Base-by-base conservation (phyloP, 176 grass and related monocot species). In the Metroxylon sagu region DNA sequence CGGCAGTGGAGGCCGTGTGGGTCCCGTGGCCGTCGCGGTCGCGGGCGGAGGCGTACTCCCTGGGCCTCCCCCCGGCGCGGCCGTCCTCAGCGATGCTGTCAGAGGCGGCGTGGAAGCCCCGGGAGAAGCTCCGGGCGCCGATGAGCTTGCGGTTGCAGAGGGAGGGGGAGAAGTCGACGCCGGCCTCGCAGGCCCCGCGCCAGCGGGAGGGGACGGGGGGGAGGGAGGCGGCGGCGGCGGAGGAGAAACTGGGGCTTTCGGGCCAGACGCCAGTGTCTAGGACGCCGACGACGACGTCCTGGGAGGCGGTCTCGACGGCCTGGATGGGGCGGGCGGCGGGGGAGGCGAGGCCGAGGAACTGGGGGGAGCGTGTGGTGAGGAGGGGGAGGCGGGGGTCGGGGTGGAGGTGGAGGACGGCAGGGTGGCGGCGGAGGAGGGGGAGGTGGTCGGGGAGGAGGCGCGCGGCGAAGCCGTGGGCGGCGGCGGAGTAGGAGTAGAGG, bases 181-280 rank as follows among this genome's bases (percentile, higher is more conserved):
- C 93, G 0, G 79, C 78, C 79, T 97, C 93, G 53, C 93, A 97
- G 43, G 57, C 69, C 18, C 93, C 93, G 30, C 80, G 82, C 93
- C 93, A 97, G 19, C 39, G 72, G 15, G 64, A 74, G 0, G 93
- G 93, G 17, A 80, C 30, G 6, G 79, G 71, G 0, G 87, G 87
- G 19, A 85, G 75, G 0, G 81, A 71, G 17, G 72, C 74, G 12
- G 55, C 83, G 48, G 52, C 61, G 0, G 78, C 80, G 30, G 52
- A 56, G 1, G 78, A 65, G 54, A 97, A 88, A 15, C 87, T 91
- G 3, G 93, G 87, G 4, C 64, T 77, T 72, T 97, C 93, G 5
- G 93, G 87, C 93, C 93, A 97, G 6, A 97, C 78, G 25, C 93
- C 93, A 3, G 93, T 97, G 60, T 97, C 93, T 2, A 97, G 78